phyloP scores from a whole-genome alignment of 257 asterid genomes.

The Nicotiana benthamiana region DNA sequence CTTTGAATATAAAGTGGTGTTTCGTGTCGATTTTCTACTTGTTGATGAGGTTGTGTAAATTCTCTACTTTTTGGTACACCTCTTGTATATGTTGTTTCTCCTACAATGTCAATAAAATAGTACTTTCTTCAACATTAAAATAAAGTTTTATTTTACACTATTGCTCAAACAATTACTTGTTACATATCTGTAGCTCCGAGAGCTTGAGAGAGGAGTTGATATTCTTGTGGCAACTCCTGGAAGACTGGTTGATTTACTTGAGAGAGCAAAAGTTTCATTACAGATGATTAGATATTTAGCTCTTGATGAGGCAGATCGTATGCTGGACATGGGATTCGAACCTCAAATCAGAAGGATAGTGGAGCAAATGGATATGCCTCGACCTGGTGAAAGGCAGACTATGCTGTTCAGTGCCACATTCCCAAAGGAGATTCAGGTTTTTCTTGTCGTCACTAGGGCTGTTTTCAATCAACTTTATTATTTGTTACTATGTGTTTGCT shows the following conservation, averaged over 20 bases:
- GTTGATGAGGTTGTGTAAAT: background rate
- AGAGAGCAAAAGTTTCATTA: constrained; percentile 79
- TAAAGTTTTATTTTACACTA: constrained; percentile 1
- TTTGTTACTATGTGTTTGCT: background rate
- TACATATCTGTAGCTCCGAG: constrained; percentile 51
- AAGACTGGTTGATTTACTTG: constrained; percentile 86
- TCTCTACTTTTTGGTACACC: background rate
- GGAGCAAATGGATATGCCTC: constrained; percentile 95
- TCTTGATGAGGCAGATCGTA: constrained; percentile 92
- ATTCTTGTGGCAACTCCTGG: constrained; percentile 97
- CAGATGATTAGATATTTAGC: constrained; percentile 80
- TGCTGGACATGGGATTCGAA: constrained; percentile 97
- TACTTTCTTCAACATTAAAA: background rate
- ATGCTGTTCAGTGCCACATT: constrained; percentile 91
- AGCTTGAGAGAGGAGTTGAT: constrained; percentile 91
- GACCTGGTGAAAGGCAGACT: constrained; percentile 80
- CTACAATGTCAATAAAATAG: background rate
- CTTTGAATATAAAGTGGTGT: background rate
- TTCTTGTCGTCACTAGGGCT: constrained; percentile 3
- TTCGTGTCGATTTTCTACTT: background rate
- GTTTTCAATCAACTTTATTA: background rate
- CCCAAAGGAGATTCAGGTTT: constrained; percentile 86
- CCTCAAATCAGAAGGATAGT: constrained; percentile 92
- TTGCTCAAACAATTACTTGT: constrained; percentile 8
- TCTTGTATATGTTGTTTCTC: background rate